Base-by-base conservation (phyloP, 23 red algal genomes). In the Gracilariopsis chorda region DNA sequence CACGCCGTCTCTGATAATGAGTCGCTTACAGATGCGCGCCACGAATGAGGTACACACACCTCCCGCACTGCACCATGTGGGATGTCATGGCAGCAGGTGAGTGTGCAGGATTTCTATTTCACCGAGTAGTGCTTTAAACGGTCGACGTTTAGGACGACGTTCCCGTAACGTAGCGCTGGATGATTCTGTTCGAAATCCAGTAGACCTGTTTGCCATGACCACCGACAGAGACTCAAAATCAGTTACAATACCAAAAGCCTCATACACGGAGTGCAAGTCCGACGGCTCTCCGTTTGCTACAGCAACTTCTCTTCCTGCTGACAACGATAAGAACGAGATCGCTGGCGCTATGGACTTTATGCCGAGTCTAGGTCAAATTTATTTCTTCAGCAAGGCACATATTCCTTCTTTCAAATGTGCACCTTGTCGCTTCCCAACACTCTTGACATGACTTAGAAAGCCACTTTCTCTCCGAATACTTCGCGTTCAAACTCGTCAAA, bases 291-390 rank as follows among this genome's bases (percentile, higher is more conserved):
- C 75, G 21, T 48, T 69, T 6, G 55, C 76, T 72, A 57, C 51
- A 85, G 60, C 48, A 48, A n/a, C 48, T 3, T 27, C 30, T 42
- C 13, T 59, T 3, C 45, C 16, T 3, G 48, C 76, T 7, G 76
- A 80, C 52, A 73, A 73, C 40, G 67, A 73, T 1, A 73, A 73
- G 37, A 73, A 73, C 47, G 67, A 73, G 67, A 73, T 69, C 28
- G 36, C 75, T 2, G 53, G 82, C 74, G 87, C 88, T 11, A 91
- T 91, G 86, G 81, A 87, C 52, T 35, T 92, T n/a, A 89, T 96
- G 29, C 80, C 86, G 27, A 55, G 59, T n/a, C 11, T 92, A 29
- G 79, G 78, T 14, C 80, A 91, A 62, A 78, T 91, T n/a, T n/a
- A n/a, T n/a, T n/a, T n/a, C n/a, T n/a, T n/a, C n/a, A n/a, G n/a